Evolutionary conservation across 345 rosid species (phyloP).

Genomic region (Durio zibethinus): DNA sequence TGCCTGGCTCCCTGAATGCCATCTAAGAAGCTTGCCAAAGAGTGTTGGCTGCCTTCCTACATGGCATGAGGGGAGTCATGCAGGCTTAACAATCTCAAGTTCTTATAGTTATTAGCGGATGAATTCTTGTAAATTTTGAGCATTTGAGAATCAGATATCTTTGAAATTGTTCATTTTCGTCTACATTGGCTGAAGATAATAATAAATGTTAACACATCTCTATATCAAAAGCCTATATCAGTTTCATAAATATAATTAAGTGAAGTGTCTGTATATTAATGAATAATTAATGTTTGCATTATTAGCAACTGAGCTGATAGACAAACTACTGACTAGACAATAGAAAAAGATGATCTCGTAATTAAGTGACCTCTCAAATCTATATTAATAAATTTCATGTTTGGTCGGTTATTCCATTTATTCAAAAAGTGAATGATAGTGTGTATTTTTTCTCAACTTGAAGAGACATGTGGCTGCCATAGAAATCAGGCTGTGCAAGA

Average conservation of each 20-base stretch:
- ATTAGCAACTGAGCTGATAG: neutral
- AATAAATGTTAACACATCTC: neutral
- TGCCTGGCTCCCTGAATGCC: conserved; percentile 83
- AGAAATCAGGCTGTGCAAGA: neutral
- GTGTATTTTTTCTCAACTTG: neutral
- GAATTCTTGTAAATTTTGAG: neutral
- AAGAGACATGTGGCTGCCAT: neutral
- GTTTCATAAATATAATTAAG: neutral
- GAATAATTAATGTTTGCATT: neutral
- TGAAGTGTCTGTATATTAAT: neutral
- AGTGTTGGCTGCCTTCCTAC: conserved; percentile 36
- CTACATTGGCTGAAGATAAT: neutral
- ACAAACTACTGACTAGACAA: conserved; percentile 5
- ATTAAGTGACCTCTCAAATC: neutral
- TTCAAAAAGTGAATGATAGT: neutral
- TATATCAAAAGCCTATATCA: neutral
- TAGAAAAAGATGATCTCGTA: neutral
- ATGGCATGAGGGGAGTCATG: conserved; percentile 60
- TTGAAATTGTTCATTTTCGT: neutral
- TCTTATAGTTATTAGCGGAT: neutral
- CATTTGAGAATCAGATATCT: neutral
- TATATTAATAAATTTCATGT: neutral
- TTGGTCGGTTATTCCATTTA: neutral
- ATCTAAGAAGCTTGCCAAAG: conserved; percentile 39
- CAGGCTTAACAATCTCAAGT: conserved; percentile 27